Conservation (phyloP, 2,329 filamentous ascomycete species). For the Xylaria sp. region DNA sequence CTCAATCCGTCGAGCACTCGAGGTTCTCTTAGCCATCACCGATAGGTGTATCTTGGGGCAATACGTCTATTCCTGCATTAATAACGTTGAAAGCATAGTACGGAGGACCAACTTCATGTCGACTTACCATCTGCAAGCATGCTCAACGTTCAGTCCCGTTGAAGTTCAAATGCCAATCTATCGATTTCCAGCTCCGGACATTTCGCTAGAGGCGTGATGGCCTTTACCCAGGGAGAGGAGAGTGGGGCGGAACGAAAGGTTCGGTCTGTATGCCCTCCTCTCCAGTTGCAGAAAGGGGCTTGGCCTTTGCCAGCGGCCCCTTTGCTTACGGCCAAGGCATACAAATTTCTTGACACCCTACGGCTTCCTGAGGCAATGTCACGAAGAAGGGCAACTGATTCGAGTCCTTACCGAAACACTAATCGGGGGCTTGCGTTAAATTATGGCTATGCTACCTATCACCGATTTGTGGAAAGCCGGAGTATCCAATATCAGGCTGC, state of each 20-base stretch:
- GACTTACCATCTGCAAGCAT: constrained; percentile 6
- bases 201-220: neutral
- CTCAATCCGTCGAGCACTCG: neutral
- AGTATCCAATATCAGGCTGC: constrained; percentile 21
- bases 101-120: neutral
- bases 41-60: neutral
- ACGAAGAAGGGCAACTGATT: neutral
- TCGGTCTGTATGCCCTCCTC: constrained; percentile 5
- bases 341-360: neutral
- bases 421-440: neutral
- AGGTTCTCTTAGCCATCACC: neutral
- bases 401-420: neutral
- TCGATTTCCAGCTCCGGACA: neutral
- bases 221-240: neutral
- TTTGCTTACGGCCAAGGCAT: constrained; percentile 19
- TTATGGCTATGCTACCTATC: constrained; percentile 21
- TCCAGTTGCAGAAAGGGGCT: neutral
- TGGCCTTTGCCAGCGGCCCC: neutral
- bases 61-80: neutral
- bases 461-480: neutral
- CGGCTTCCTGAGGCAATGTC: neutral
- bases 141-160: neutral
- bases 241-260: neutral
- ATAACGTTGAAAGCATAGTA: neutral
- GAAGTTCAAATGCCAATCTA: constrained; percentile 3